Base-by-base conservation (phyloP, 2,329 filamentous ascomycete genomes). In the Sarocladiaceae sp. region DNA sequence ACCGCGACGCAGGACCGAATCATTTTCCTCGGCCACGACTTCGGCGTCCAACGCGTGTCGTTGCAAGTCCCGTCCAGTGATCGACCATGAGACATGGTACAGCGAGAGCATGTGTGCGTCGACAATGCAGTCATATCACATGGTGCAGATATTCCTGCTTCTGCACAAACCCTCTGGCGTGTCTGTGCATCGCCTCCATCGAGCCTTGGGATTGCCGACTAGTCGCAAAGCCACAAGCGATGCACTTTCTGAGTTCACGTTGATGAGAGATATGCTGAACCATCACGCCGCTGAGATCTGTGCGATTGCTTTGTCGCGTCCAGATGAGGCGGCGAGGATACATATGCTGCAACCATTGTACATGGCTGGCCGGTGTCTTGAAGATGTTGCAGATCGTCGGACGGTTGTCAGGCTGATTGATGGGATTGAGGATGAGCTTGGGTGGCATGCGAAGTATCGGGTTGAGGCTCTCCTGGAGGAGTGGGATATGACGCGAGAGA, bases 101-200 rank as follows among this genome's bases (percentile, higher is more conserved):
- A 76, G 76, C 50, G 71, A 81, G 0, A 75, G 82, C 0, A 78
- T 86, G 73, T 87, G 82, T 64, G 82, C 79, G 0, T 82, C 82
- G 2, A 81, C 82, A 1, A 86, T 86, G 75, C 82, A 85, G 59
- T 76, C 76, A 54, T 86, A 84, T 57, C 79, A 86, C 59, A 85
- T 86, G 70, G 80, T 80, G 1, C 75, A 79, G 39, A 81, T 86
- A 11, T 73, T 84, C 4, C 63, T 87, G 0, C 71, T 83, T 12
- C 74, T 84, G 56, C 84, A 86, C 58, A 77, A 79, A 53, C 80
- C 79, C 1, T 72, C 40, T 15, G 22, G 40, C 7, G 17, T 44
- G 10, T 26, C 22, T 4, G 23, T 28, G 11, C 20, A 44, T 22
- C 40, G 40, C 15, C 40, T 44, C 11, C 17, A 44, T n/a, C 40